These are phyloP conservation scores for Tuber umbilicatum DNA, from an alignment of 495 filamentous ascomycete species.

Conservation along the genomic window DNA sequence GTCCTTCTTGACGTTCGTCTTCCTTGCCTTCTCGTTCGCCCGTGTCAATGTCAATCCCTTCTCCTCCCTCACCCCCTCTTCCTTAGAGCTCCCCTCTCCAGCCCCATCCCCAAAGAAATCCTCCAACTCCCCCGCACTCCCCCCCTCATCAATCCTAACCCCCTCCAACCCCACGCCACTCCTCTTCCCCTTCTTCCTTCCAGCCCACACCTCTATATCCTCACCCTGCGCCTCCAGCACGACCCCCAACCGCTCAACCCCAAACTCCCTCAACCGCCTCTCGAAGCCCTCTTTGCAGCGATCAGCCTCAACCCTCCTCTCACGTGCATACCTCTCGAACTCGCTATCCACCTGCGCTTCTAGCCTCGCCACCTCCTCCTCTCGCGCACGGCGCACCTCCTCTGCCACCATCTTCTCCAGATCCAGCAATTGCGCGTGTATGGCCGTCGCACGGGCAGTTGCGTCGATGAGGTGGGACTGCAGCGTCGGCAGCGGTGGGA, in stretches of 20 bases:
- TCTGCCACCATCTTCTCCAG: slow-evolving; percentile 19
- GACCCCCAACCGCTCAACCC: slow-evolving; percentile 28
- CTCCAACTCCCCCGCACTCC: slow-evolving; percentile 20
- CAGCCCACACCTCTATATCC: not conserved
- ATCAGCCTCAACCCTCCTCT: slow-evolving; percentile 14
- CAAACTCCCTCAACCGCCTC: slow-evolving; percentile 24
- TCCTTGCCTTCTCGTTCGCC: not conserved
- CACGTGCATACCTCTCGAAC: slow-evolving; percentile 22
- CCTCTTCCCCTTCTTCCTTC: not conserved
- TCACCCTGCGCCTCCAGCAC: slow-evolving; percentile 6
- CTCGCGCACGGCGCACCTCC: not conserved
- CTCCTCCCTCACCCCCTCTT: not conserved
- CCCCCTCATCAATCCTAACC: slow-evolving; percentile 12
- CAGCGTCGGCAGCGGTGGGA: not conserved
- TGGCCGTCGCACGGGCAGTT: slow-evolving; percentile 5
- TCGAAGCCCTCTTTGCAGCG: slow-evolving; percentile 14
- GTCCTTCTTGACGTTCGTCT: not conserved
- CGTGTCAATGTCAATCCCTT: not conserved
- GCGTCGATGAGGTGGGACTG: not conserved
- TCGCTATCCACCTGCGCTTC: slow-evolving; percentile 14
- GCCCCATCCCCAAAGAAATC: slow-evolving; percentile 31
- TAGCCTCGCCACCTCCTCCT: slow-evolving; percentile 14
- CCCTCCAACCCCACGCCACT: slow-evolving; percentile 15
- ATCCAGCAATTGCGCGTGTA: slow-evolving; percentile 26
- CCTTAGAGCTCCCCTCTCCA: not conserved